Conservation (phyloP, 495 filamentous ascomycete genomes). For the Xylaria telfairii region DNA sequence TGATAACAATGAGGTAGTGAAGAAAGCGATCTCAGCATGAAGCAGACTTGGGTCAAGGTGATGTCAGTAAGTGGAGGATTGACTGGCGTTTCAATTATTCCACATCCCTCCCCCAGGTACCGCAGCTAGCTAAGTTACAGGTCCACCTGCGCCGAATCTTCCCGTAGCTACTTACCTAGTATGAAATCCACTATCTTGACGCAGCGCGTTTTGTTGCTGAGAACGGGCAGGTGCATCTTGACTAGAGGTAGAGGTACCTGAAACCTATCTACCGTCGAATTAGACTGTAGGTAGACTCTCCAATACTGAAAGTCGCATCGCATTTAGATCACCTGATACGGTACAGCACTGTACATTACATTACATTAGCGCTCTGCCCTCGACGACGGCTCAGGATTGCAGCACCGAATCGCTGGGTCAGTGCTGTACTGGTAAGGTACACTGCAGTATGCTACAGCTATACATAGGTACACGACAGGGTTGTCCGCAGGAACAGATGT, state of each 20-base stretch:
- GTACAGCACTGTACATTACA: too few species aligned
- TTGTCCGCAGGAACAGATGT: not conserved
- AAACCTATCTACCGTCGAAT: too few species aligned
- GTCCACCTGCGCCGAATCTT: constrained; percentile 20
- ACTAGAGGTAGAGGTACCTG: too few species aligned
- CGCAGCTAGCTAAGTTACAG: not conserved
- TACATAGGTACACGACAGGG: constrained; percentile 7
- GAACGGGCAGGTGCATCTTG: not conserved
- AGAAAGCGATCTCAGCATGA: constrained; percentile 11
- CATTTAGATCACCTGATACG: too few species aligned
- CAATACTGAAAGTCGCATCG: too few species aligned
- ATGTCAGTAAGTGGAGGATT: constrained; percentile 25
- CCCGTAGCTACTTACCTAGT: constrained; percentile 6
- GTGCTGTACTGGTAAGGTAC: not conserved
- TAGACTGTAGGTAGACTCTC: too few species aligned
- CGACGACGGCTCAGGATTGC: too few species aligned
- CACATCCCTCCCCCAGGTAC: too few species aligned
- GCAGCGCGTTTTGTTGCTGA: not conserved
- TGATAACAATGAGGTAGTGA: not conserved
- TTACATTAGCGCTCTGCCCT: too few species aligned
- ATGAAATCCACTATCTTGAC: not conserved
- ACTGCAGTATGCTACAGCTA: constrained; percentile 11
- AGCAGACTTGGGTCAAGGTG: constrained; percentile 18
- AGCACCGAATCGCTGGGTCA: not conserved
- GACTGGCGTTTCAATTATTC: not conserved